phyloP scores from a whole-genome alignment of 78 protist genomes.

The Mantamonas sphyraenae region DNA sequence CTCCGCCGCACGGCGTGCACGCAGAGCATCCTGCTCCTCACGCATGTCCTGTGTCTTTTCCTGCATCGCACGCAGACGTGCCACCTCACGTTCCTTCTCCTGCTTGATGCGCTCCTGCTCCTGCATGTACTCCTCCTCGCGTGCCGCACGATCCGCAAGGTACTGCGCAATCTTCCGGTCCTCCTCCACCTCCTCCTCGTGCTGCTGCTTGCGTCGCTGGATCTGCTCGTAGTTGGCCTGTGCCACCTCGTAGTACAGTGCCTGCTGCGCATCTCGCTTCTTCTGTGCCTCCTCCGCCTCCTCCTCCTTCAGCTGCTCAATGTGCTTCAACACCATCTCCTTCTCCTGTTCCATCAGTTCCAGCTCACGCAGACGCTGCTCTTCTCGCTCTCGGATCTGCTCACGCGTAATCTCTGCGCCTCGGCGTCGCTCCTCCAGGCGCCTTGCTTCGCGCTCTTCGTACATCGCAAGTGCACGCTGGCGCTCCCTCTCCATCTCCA shows the following conservation, averaged over 20 bases:
- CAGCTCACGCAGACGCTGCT: background rate
- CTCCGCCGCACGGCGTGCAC: background rate
- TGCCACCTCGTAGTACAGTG: background rate
- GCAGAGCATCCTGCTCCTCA: background rate
- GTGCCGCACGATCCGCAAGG: background rate
- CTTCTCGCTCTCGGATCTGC: slow-evolving; percentile 1
- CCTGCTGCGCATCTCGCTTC: background rate
- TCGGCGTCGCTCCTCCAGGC: background rate
- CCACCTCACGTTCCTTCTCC: background rate
- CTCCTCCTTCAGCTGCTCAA: background rate
- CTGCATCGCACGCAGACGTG: background rate
- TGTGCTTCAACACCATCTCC: background rate
- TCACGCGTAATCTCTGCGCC: background rate
- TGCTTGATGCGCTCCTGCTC: background rate
- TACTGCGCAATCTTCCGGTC: background rate
- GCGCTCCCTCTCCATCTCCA: background rate
- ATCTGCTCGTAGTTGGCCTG: background rate
- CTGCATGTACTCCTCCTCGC: background rate
- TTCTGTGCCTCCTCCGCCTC: background rate
- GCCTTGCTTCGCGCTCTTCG: background rate
- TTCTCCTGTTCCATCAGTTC: background rate
- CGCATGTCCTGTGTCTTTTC: background rate
- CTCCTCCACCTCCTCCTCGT: background rate
- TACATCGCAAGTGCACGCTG: background rate
- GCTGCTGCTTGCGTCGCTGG: background rate